Conservation (phyloP, 495 filamentous ascomycete genomes). For the Penicillium taxi region DNA sequence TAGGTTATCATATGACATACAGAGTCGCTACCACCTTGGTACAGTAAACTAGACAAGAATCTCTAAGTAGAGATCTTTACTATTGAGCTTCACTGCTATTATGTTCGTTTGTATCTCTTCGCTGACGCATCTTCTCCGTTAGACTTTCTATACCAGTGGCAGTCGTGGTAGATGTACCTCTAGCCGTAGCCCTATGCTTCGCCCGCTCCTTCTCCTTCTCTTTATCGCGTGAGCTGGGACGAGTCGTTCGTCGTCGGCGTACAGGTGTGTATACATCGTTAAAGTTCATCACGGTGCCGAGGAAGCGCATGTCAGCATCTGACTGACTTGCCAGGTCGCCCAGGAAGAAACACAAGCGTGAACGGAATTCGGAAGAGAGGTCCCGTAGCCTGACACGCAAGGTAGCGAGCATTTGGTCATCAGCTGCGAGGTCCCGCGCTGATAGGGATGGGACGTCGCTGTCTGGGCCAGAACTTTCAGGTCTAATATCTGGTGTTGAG, state of each 20-base stretch:
- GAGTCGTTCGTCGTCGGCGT: slow-evolving; percentile 43
- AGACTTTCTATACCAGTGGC: slow-evolving; percentile 4
- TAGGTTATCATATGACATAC: slow-evolving; percentile 2
- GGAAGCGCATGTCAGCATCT: slow-evolving; percentile 89
- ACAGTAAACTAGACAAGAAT: no score
- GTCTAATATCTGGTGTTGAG: slow-evolving; percentile 25
- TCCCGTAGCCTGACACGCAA: slow-evolving; percentile 62
- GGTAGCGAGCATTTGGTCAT: slow-evolving; percentile 65
- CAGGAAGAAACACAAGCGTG: slow-evolving; percentile 68
- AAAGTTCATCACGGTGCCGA: slow-evolving; percentile 97
- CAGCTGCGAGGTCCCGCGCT: slow-evolving; percentile 30
- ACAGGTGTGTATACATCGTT: slow-evolving; percentile 88
- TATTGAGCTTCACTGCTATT: no score
- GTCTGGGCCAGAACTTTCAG: slow-evolving; percentile 20
- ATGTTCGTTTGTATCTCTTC: no score
- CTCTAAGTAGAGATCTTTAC: no score
- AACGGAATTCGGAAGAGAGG: slow-evolving; percentile 65
- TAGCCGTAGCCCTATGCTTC: slow-evolving; percentile 20
- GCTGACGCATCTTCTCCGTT: slow-evolving; percentile 10
- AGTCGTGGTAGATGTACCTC: slow-evolving; percentile 7
- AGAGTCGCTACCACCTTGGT: not conserved
- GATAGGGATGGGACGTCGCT: slow-evolving; percentile 27
- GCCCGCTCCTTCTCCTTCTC: slow-evolving; percentile 25
- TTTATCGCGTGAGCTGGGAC: slow-evolving; percentile 26
- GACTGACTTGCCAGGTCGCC: slow-evolving; percentile 89